phyloP scores from a whole-genome alignment of 371 early-diverging fungal genomes.

The Lichtheimia ornata region DNA sequence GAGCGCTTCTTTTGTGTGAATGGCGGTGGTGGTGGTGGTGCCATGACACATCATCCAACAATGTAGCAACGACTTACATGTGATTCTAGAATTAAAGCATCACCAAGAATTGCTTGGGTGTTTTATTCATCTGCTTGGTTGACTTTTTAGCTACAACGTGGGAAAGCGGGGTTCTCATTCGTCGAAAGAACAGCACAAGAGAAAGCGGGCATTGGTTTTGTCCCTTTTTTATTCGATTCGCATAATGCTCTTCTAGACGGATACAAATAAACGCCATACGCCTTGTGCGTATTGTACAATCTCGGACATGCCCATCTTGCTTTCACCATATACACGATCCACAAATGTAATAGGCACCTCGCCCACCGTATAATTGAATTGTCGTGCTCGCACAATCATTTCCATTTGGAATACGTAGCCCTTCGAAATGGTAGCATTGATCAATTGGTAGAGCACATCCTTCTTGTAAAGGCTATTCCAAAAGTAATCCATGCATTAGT shows the following conservation, averaged over 20 bases:
- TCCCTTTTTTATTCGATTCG: neutral
- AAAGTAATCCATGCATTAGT: neutral
- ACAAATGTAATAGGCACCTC: constrained; percentile 98
- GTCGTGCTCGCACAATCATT: constrained; percentile 97
- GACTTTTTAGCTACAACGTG: too few relatives aligned
- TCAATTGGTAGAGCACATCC: constrained; percentile 83
- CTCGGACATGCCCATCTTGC: constrained; percentile 94
- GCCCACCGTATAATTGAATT: constrained; percentile 85
- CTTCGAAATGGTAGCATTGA: constrained; percentile 86
- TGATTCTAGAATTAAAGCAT: too few relatives aligned
- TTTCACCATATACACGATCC: constrained; percentile 95
- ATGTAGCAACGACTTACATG: too few relatives aligned
- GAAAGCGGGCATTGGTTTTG: too few relatives aligned
- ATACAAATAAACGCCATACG: constrained; percentile 79
- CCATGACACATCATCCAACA: too few relatives aligned
- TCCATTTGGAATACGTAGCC: constrained; percentile 99
- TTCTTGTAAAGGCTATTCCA: constrained; percentile 89
- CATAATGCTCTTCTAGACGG: constrained; percentile 42
- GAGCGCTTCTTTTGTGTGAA: too few relatives aligned
- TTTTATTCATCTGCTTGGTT: too few relatives aligned
- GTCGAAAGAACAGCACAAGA: too few relatives aligned
- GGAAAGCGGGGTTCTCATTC: too few relatives aligned
- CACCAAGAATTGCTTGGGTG: too few relatives aligned
- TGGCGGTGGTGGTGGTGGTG: too few relatives aligned
- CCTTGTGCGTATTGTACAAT: constrained; percentile 93